phyloP scores from a whole-genome alignment of 2,329 filamentous ascomycete species.

The Fusarium compactum region DNA sequence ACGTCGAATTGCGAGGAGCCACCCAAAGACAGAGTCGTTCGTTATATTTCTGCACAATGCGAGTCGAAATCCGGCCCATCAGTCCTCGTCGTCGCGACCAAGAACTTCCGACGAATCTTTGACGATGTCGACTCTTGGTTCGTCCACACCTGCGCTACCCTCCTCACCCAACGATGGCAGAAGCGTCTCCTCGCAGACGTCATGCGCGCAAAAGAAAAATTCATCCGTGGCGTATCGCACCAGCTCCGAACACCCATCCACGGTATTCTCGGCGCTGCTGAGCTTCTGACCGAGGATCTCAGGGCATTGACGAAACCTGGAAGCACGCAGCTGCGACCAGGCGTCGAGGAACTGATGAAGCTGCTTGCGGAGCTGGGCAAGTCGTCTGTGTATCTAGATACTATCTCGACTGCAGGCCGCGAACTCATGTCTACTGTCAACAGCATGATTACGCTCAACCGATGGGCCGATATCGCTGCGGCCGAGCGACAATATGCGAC shows the following conservation, averaged over 20 bases:
- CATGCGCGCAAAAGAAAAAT: conserved; percentile 57
- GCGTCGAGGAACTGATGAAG: conserved; percentile 13
- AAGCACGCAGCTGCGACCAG: background rate
- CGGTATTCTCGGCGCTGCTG: conserved; percentile 55
- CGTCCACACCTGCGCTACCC: conserved; percentile 54
- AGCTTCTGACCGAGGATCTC: conserved; percentile 58
- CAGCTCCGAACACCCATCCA: conserved; percentile 62
- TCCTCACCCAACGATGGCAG: conserved; percentile 56
- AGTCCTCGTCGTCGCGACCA: conserved; percentile 55
- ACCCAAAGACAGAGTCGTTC: conserved; percentile 49
- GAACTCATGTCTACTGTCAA: conserved; percentile 60
- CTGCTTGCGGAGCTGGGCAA: background rate
- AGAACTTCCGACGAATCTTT: conserved; percentile 58
- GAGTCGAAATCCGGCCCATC: conserved; percentile 49
- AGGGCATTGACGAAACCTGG: conserved; percentile 36
- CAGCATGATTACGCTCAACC: conserved; percentile 56
- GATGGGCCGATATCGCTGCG: conserved; percentile 54
- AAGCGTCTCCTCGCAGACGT: conserved; percentile 55
- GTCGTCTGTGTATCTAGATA: conserved; percentile 45
- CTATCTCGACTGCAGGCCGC: conserved; percentile 55
- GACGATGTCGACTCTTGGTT: conserved; percentile 63
- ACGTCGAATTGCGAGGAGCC: conserved; percentile 51
- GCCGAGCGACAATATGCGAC: conserved; percentile 48
- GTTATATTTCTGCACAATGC: conserved; percentile 54
- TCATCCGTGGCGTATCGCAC: conserved; percentile 60